Evolutionary conservation across 2,329 filamentous ascomycete genomes (phyloP).

Genomic region (Westerdykella ornata): DNA sequence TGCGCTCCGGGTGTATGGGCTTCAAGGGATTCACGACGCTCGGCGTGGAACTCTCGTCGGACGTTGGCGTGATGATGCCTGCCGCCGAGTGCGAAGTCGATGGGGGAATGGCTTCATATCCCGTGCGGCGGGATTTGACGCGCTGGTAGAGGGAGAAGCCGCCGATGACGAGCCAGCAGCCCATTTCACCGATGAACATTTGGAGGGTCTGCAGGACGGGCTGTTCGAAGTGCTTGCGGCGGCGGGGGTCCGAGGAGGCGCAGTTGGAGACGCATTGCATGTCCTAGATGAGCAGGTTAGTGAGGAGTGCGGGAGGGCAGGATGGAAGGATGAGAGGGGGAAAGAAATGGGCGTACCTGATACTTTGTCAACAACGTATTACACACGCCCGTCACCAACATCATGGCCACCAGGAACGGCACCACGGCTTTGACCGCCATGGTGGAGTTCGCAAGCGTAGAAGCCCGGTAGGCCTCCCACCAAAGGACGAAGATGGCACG

Average conservation of each 20-base stretch:
- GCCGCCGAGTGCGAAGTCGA: slow-evolving; percentile 9
- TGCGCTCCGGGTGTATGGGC: slow-evolving; percentile 42
- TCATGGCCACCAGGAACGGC: slow-evolving; percentile 86
- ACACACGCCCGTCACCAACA: slow-evolving; percentile 91
- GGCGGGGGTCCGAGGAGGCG: slow-evolving; percentile 58
- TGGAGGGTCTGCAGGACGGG: slow-evolving; percentile 92
- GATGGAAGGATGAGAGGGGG: too few relatives aligned
- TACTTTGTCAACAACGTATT: slow-evolving; percentile 97
- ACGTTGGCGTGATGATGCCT: slow-evolving; percentile 28
- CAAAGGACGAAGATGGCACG: neutral
- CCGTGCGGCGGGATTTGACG: slow-evolving; percentile 45
- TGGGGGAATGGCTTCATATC: slow-evolving; percentile 60
- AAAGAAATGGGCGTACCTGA: slow-evolving; percentile 54
- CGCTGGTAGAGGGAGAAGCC: slow-evolving; percentile 60
- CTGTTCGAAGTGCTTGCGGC: slow-evolving; percentile 76
- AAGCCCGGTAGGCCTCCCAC: neutral
- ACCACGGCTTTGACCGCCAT: slow-evolving; percentile 70
- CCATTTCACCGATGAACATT: slow-evolving; percentile 97
- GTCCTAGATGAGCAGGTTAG: slow-evolving; percentile 52
- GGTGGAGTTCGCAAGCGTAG: slow-evolving; percentile 9
- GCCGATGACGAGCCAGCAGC: slow-evolving; percentile 87
- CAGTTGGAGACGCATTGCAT: slow-evolving; percentile 96
- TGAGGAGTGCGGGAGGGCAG: neutral
- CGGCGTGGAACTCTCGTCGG: slow-evolving; percentile 41
- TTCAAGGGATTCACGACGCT: slow-evolving; percentile 49